These are phyloP conservation scores for Diplodia sapinea DNA, from an alignment of 2,329 filamentous ascomycete genomes.

Conservation along the genomic window DNA sequence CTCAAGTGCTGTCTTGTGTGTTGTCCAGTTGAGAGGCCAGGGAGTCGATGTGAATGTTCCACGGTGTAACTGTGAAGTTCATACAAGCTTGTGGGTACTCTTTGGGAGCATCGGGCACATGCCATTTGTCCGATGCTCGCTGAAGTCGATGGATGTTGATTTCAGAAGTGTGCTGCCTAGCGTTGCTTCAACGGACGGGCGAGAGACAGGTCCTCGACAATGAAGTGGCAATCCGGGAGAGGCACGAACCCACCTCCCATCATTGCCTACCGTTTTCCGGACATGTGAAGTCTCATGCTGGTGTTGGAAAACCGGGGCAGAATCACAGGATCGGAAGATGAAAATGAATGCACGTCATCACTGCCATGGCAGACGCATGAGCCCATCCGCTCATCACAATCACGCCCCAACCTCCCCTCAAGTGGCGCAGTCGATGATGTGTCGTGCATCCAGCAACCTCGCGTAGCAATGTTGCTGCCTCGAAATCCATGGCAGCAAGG, in stretches of 20 bases:
- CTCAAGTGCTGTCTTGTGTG: neutral
- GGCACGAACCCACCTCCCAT: neutral
- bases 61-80: neutral
- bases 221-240: neutral
- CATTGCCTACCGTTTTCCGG: neutral
- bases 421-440: constrained; percentile 1
- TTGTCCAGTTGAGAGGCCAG: neutral
- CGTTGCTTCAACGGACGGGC: neutral
- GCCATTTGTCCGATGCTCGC: neutral
- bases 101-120: neutral
- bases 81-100: neutral
- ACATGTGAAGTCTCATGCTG: neutral
- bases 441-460: neutral
- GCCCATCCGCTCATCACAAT: constrained; percentile 10
- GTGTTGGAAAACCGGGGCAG: constrained; percentile 9
- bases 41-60: neutral
- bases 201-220: neutral
- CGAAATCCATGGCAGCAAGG: neutral
- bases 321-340: neutral
- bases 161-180: neutral
- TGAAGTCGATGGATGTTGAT: neutral
- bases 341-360: neutral
- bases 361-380: constrained; percentile 1
- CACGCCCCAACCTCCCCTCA: neutral
- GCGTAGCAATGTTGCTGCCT: constrained; percentile 14